A percentile compares a stretch with the other conserved stretches of the same genome.
Evolutionary conservation across 2,329 filamentous ascomycete genomes (phyloP).

Genomic region (Alternaria novae-zelandiae): DNA sequence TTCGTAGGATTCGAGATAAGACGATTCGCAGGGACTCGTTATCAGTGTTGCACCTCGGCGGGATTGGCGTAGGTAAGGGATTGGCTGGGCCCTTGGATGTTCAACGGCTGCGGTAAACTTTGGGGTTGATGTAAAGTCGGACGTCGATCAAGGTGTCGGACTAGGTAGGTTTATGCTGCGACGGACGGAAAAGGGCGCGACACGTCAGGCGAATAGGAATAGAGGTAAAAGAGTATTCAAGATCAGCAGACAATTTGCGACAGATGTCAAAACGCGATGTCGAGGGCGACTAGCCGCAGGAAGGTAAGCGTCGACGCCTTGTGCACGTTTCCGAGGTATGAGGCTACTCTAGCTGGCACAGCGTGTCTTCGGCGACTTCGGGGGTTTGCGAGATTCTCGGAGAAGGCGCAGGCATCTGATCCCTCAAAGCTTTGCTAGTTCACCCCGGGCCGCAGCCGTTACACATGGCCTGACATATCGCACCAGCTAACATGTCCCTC

Average conservation of each 20-base stretch:
- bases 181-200: background rate
- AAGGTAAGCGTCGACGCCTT: constrained; percentile 11
- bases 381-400: constrained; percentile 1
- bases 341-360: constrained; percentile 1
- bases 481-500: constrained; percentile 8
- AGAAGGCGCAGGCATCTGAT: constrained; percentile 5
- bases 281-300: constrained; percentile 27
- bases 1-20: constrained; percentile 1
- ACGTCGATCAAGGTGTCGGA: background rate
- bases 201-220: constrained; percentile 11
- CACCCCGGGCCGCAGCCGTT: constrained; percentile 16
- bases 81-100: background rate
- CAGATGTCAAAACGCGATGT: constrained; percentile 32
- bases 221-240: constrained; percentile 10
- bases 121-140: background rate
- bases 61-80: background rate
- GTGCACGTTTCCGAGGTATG: constrained; percentile 2
- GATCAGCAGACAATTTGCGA: constrained; percentile 42
- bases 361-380: constrained; percentile 6
- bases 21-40: background rate
- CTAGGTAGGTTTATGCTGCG: background rate
- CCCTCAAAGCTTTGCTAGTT: constrained; percentile 4
- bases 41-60: constrained; percentile 3
- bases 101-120: background rate
- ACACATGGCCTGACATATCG: constrained; percentile 1